A percentile compares a stretch with the other conserved stretches of the same genome.
phyloP scores from a whole-genome alignment of 1,139 yeast genomes.

The Hemisphaericaspora lyxosophila region DNA sequence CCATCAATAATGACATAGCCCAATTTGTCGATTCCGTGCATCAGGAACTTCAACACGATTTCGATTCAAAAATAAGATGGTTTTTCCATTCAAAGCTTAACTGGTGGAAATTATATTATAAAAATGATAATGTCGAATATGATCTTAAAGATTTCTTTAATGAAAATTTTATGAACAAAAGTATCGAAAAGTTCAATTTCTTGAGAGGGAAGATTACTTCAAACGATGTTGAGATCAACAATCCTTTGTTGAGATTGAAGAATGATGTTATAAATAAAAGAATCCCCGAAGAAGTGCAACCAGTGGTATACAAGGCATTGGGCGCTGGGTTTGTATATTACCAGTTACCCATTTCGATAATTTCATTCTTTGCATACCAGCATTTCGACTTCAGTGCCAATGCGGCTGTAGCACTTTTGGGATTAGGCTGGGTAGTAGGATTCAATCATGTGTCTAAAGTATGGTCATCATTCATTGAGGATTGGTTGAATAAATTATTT shows the following conservation, averaged over 20 bases:
- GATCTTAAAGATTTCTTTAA: slow-evolving; percentile 42
- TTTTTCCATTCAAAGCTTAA: slow-evolving; percentile 33
- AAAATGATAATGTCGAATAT: slow-evolving; percentile 48
- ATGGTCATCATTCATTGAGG: slow-evolving; percentile 33
- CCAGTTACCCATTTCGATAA: slow-evolving; percentile 39
- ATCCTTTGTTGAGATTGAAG: slow-evolving; percentile 37
- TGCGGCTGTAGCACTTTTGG: slow-evolving; percentile 34
- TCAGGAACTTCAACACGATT: slow-evolving; percentile 36
- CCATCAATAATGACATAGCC: slow-evolving; percentile 22
- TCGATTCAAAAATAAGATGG: slow-evolving; percentile 31
- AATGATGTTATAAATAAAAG: slow-evolving; percentile 27
- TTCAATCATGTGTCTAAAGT: slow-evolving; percentile 42
- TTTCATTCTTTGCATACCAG: slow-evolving; percentile 34
- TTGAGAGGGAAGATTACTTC: slow-evolving; percentile 39
- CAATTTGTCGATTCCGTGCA: slow-evolving; percentile 35
- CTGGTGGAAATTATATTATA: slow-evolving; percentile 48
- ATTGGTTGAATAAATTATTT: slow-evolving; percentile 32
- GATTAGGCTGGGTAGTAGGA: slow-evolving; percentile 46
- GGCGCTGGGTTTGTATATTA: slow-evolving; percentile 34
- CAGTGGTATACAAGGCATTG: slow-evolving; percentile 33
- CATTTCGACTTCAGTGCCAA: slow-evolving; percentile 37
- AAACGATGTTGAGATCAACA: slow-evolving; percentile 15
- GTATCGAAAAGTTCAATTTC: slow-evolving; percentile 41
- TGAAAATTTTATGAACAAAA: slow-evolving; percentile 36
- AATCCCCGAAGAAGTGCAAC: slow-evolving; percentile 38